Percentiles rank a stretch among this genome's conserved stretches.
Evolutionary conservation across 2,329 filamentous ascomycete genomes (phyloP).

Genomic region (Acarospora socialis): DNA sequence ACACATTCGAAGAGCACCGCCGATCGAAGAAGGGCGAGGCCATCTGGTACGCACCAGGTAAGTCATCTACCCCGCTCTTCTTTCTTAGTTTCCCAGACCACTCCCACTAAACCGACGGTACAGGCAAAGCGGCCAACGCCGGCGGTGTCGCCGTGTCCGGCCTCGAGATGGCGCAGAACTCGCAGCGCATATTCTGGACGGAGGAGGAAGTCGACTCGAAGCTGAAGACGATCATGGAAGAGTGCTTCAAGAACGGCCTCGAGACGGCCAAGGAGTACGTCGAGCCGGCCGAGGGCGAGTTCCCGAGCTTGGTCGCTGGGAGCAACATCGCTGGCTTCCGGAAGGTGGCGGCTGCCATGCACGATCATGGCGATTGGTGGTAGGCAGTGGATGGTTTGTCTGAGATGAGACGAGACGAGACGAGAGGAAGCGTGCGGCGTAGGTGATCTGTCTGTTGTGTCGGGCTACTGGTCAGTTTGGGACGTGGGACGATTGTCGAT

Average conservation of each 20-base stretch:
- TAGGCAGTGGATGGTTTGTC: too few relatives aligned
- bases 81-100: background rate
- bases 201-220: slow-evolving; percentile 78
- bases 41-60: slow-evolving; percentile 82
- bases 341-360: slow-evolving; percentile 91
- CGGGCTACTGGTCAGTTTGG: too few relatives aligned
- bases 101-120: too few relatives aligned
- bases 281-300: slow-evolving; percentile 60
- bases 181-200: slow-evolving; percentile 70
- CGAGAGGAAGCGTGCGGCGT: too few relatives aligned
- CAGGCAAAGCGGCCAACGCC: slow-evolving; percentile 83
- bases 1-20: slow-evolving; percentile 72
- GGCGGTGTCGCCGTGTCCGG: slow-evolving; percentile 95
- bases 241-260: slow-evolving; percentile 79
- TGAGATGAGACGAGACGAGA: too few relatives aligned
- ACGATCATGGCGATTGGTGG: slow-evolving; percentile 94
- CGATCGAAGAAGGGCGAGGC: slow-evolving; percentile 52
- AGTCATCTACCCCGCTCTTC: slow-evolving; percentile 15
- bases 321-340: slow-evolving; percentile 96
- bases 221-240: slow-evolving; percentile 90
- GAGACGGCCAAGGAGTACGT: slow-evolving; percentile 84
- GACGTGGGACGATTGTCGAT: too few relatives aligned
- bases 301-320: slow-evolving; percentile 81
- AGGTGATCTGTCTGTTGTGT: too few relatives aligned
- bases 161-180: slow-evolving; percentile 99